Evolutionary conservation across 139 green algal species (phyloP).

Genomic region (Diplosphaera chodatii): DNA sequence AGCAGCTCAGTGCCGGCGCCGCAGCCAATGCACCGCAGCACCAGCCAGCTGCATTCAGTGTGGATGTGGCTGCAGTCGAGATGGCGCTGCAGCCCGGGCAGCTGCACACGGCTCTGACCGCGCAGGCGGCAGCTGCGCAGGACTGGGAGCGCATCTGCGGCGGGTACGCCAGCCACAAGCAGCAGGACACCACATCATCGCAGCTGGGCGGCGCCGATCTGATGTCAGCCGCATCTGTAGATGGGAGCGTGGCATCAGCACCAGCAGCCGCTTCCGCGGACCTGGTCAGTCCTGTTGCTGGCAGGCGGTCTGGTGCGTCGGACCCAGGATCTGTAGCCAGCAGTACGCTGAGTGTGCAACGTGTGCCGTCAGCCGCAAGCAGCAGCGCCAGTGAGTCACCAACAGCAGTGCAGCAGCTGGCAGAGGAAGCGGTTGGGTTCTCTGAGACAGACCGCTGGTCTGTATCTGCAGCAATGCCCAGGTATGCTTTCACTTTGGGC

Average conservation of each 20-base stretch:
- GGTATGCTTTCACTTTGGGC: too few relatives aligned
- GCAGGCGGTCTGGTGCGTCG: too few relatives aligned
- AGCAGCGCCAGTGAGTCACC: neutral
- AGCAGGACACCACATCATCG: neutral
- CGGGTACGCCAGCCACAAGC: neutral
- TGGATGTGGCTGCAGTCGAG: neutral
- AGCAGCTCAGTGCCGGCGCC: neutral
- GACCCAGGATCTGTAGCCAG: too few relatives aligned
- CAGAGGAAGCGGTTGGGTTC: neutral
- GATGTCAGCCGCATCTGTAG: neutral
- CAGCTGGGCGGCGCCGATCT: neutral
- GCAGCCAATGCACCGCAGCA: neutral
- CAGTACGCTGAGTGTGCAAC: too few relatives aligned
- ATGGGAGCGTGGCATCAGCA: neutral
- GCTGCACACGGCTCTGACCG: conserved; percentile 13
- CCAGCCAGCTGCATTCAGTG: neutral
- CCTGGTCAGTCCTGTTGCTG: too few relatives aligned
- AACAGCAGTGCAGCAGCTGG: neutral
- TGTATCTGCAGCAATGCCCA: neutral
- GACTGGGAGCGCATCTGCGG: neutral
- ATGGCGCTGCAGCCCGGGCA: conserved; percentile 23
- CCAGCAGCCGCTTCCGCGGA: too few relatives aligned
- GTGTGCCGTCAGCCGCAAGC: neutral
- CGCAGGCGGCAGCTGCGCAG: neutral
- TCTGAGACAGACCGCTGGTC: neutral